Conservation (phyloP, 1,284 basidiomycete genomes). For the Trametes polyzona region DNA sequence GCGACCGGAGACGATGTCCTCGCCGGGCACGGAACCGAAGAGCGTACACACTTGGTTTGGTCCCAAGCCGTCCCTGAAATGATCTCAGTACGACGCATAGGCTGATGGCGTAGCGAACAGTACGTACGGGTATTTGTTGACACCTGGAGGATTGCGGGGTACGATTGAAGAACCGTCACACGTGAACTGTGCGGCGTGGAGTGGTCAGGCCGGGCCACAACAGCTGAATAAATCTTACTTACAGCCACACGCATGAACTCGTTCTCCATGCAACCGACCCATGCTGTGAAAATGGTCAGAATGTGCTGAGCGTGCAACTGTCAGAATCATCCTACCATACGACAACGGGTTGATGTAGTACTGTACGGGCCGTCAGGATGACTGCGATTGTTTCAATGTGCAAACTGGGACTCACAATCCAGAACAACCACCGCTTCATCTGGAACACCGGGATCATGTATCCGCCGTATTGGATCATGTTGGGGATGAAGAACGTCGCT, state of each 20-base stretch:
- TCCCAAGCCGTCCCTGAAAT: constrained; percentile 47
- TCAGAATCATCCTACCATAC: constrained; percentile 56
- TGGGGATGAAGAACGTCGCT: constrained; percentile 65
- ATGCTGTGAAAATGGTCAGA: constrained; percentile 44
- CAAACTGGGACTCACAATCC: constrained; percentile 59
- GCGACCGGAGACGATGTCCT: constrained; percentile 51
- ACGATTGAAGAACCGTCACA: constrained; percentile 75
- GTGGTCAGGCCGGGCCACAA: background rate
- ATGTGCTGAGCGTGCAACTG: background rate
- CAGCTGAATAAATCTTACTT: constrained; percentile 15
- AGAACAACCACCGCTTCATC: constrained; percentile 91
- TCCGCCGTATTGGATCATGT: constrained; percentile 68
- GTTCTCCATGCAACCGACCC: constrained; percentile 82
- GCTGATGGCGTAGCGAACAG: background rate
- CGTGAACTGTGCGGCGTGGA: constrained; percentile 49
- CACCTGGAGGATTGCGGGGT: constrained; percentile 67
- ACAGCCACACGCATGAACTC: constrained; percentile 78
- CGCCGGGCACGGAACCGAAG: constrained; percentile 58
- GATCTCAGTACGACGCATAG: constrained; percentile 23
- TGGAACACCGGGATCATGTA: constrained; percentile 74
- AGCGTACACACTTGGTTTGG: constrained; percentile 73
- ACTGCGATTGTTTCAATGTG: background rate
- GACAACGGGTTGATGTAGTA: constrained; percentile 78
- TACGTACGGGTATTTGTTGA: constrained; percentile 70
- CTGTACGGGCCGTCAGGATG: constrained; percentile 36